These are phyloP conservation scores for Penicillium griseofulvum DNA, from an alignment of 2,329 filamentous ascomycete genomes.

Conservation along the genomic window DNA sequence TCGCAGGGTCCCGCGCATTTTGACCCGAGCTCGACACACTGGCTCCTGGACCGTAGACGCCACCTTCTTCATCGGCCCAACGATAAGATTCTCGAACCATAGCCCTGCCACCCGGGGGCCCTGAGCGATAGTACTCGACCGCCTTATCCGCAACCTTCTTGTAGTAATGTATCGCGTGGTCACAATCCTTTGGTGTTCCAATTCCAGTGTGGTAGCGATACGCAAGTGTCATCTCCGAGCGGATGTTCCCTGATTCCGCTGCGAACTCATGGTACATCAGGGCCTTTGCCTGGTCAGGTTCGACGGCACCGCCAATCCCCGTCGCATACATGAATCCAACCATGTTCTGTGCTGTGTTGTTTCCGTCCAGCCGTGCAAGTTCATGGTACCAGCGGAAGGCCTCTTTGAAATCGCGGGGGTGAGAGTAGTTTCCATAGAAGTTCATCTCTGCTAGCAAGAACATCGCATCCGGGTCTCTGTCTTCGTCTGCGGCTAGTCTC, in stretches of 20 bases:
- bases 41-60: constrained; percentile 92
- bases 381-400: constrained; percentile 80
- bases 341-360: constrained; percentile 94
- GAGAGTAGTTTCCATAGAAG: constrained; percentile 90
- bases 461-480: constrained; percentile 70
- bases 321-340: constrained; percentile 93
- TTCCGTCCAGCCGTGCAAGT: constrained; percentile 73
- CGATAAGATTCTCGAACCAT: constrained; percentile 77
- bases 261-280: constrained; percentile 94
- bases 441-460: constrained; percentile 91
- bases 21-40: constrained; percentile 83
- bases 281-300: constrained; percentile 84
- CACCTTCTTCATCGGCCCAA: constrained; percentile 85
- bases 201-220: constrained; percentile 84
- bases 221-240: constrained; percentile 89
- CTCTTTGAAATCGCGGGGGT: constrained; percentile 74
- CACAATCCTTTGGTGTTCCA: constrained; percentile 80
- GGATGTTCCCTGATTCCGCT: constrained; percentile 75
- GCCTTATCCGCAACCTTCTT: constrained; percentile 92
- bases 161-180: constrained; percentile 82
- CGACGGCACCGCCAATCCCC: constrained; percentile 76
- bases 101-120: constrained; percentile 80
- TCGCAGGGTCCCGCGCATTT: constrained; percentile 72
- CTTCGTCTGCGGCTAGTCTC: constrained; percentile 56
- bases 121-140: constrained; percentile 80